Evolutionary conservation across 2,329 filamentous ascomycete genomes (phyloP), one percentile per base, ranked within the genome.

Genomic region (Penicillium brasilianum): DNA sequence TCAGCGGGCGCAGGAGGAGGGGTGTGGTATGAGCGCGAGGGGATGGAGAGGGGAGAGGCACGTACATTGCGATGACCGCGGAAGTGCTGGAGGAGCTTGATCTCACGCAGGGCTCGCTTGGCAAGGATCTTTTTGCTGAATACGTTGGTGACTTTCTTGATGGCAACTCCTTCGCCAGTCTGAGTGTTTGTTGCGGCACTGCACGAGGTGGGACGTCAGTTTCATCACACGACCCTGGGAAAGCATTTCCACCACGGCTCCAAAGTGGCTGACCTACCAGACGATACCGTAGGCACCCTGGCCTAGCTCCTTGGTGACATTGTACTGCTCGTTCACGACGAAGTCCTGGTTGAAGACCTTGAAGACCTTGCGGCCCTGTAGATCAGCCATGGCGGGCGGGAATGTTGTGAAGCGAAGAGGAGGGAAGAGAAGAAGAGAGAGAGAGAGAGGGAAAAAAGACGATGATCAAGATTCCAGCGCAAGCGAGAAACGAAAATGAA

Each of bases 321-420:
- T 97, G 83, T 99, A 99, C 73, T 94, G 89, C 81, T 98, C 94
- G 77, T 98, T 95, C 74, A 98, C 95, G 71, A 97, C 89, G 77
- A 99, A 99, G 83, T 99, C 95, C 77, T 99, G 95, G 85, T 97
- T 97, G 83, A 99, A 99, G 78, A 99, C 93, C 88, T 96, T 97
- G 86, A 97, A 97, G 80, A 94, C 87, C 86, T 97, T 97, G 81
- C 93, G 90, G 76, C 88, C 88, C 66, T 82, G 80, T 63, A 88
- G 78, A 71, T 88, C 85, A 68, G 82, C 78, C 86, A 88, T 88
- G 72, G 59, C 63, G 65, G 60, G 55, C 39, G 44, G 46, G 43
- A 20, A 13, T 16, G 5, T 16, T 25, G 51, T 13, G 34, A 49
- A 54, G 51, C 20, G 37, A 14, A 54, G 58, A 61, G 58, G 57